phyloP scores from a whole-genome alignment of 2,329 filamentous ascomycete genomes.

The Trichophyton benhamiae region DNA sequence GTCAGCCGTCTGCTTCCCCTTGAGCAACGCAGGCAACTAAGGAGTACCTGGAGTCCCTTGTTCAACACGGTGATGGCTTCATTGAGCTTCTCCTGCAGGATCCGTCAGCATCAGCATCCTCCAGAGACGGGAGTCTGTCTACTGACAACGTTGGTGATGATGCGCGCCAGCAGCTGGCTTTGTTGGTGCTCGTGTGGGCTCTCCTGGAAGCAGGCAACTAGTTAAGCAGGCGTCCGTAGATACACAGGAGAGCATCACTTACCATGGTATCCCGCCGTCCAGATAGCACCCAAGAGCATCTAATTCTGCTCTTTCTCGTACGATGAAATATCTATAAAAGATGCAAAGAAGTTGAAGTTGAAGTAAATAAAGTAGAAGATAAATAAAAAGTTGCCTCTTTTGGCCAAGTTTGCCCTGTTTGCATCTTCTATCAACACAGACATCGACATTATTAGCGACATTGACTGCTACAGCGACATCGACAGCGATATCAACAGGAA shows the following conservation, averaged over 20 bases:
- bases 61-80: constrained; percentile 89
- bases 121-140: constrained; percentile 25
- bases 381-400: neutral
- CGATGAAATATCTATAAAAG: no score
- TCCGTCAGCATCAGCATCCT: constrained; percentile 5
- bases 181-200: constrained; percentile 97
- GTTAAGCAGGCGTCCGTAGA: neutral
- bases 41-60: constrained; percentile 65
- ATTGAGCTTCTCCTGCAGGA: constrained; percentile 78
- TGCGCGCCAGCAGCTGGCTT: constrained; percentile 79
- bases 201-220: constrained; percentile 44
- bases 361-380: no score
- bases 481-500: neutral
- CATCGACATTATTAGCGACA: no score
- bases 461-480: no score
- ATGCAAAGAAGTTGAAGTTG: neutral
- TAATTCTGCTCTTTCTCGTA: no score
- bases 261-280: neutral
- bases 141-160: constrained; percentile 88
- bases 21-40: no score
- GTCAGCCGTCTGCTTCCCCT: neutral
- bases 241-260: neutral
- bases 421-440: neutral
- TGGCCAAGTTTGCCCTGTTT: neutral
- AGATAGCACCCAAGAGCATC: no score